Evolutionary conservation across 768 basidiomycete genomes (phyloP), one percentile per base, ranked within the genome.

Genomic region (Cyathus striatus): DNA sequence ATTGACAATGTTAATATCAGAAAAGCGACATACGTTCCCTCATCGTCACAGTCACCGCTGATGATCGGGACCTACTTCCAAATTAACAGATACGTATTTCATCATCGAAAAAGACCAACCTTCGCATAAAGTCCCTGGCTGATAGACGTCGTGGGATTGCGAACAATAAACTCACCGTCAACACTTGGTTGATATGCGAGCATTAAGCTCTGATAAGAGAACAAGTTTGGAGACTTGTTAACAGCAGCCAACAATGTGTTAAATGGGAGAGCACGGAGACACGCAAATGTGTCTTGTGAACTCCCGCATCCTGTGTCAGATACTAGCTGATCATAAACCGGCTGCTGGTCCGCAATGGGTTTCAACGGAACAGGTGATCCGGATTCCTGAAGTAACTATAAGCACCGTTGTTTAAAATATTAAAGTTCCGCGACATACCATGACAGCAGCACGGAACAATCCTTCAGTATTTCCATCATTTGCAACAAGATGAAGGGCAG

Each of bases 11-110:
- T 36, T 12, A 36, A 30, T 9, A 36, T 36, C 9, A 58, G 42
- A 24, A 58, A 33, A 9, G 58, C 49, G 40, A 62, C 61, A 0
- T 56, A 3, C 0, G 68, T 63, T 12, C 66, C 70, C 46, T 72
- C 70, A 35, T 71, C 70, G 34, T 69, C 66, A 40, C 54, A 58
- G 36, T 64, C 58, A 20, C 63, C 63, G 7, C 43, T 59, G 2
- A 68, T 49, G 38, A 68, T 53, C 0, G 63, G 65, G 5, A 70
- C 53, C 13, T 62, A 5, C 64, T 52, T 20, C 61, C 52, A 12
- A 52, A 26, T 48, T 50, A 47, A 1, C 59, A 55, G 22, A 48
- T 36, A 17, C 2, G 6, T 6, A 18, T 10, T 14, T 25, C 6
- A 13, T 10, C 14, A 23, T 21, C 1, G 13, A 14, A 13, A 3